phyloP scores from a whole-genome alignment of 2,329 filamentous ascomycete genomes.

The Apiospora saccharicola region DNA sequence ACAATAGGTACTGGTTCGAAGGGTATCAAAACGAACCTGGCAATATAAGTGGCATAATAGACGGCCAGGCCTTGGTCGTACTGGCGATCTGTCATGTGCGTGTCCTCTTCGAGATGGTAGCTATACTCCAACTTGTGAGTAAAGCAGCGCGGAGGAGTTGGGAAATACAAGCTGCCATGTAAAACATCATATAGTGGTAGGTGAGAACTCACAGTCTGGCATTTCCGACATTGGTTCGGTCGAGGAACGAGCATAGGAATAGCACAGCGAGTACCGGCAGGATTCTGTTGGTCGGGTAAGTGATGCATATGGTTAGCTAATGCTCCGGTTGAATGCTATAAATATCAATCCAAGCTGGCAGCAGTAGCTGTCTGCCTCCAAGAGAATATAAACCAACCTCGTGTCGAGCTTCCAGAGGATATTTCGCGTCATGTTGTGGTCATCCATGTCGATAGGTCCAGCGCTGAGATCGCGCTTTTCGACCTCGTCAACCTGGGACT shows the following conservation, averaged over 20 bases:
- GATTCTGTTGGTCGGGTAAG: constrained; percentile 51
- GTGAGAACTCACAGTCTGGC: constrained; percentile 58
- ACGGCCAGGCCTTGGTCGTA: constrained; percentile 71
- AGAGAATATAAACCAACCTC: constrained; percentile 45
- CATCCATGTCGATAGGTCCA: constrained; percentile 27
- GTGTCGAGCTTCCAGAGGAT: constrained; percentile 63
- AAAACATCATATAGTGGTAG: neutral
- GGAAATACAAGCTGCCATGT: neutral
- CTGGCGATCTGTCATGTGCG: constrained; percentile 65
- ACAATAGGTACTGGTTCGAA: neutral
- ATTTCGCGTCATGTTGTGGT: constrained; percentile 46
- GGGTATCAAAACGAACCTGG: constrained; percentile 49
- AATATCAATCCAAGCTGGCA: no score
- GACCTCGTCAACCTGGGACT: constrained; percentile 36
- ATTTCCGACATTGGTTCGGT: constrained; percentile 78
- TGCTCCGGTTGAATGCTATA: neutral
- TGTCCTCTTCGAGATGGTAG: constrained; percentile 64
- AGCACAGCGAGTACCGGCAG: constrained; percentile 69
- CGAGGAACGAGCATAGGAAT: constrained; percentile 70
- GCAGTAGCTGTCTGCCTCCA: neutral
- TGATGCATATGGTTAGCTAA: constrained; percentile 27
- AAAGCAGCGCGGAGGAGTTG: neutral
- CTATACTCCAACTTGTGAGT: neutral
- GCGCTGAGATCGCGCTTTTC: constrained; percentile 34
- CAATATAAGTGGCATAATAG: constrained; percentile 71